These are phyloP conservation scores for Dryas alaskensis DNA, from an alignment of 306 rosid genomes.

Conservation along the genomic window DNA sequence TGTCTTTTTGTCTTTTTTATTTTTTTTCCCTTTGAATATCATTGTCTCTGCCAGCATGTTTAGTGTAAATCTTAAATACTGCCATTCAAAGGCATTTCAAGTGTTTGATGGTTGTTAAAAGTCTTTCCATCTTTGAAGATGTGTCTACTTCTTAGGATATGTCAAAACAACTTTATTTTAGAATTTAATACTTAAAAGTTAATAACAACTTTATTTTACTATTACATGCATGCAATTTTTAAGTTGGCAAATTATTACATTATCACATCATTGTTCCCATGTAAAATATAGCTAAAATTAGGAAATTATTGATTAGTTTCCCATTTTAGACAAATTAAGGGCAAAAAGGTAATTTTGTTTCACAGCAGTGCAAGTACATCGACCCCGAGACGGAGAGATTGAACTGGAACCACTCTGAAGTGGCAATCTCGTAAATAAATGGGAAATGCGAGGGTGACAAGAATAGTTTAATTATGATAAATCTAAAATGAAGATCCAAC, in stretches of 20 bases:
- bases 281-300: too few species aligned
- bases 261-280: too few species aligned
- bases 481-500: constrained; percentile 42
- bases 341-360: neutral
- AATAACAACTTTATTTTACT: too few species aligned
- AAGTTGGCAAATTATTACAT: too few species aligned
- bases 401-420: constrained; percentile 18
- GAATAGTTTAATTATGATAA: constrained; percentile 13
- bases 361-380: neutral
- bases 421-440: constrained; percentile 42
- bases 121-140: neutral
- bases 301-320: neutral
- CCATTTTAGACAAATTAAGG: constrained; percentile 10
- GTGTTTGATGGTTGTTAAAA: neutral
- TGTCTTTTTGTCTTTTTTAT: neutral
- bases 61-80: neutral
- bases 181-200: too few species aligned
- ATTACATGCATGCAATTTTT: too few species aligned
- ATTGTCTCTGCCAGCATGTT: neutral
- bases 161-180: too few species aligned
- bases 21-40: neutral
- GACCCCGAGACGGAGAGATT: constrained; percentile 2
- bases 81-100: neutral
- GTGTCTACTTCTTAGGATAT: neutral
- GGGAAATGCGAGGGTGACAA: neutral